phyloP scores from a whole-genome alignment of 305 asterid species.

The Fraxinus albicans region DNA sequence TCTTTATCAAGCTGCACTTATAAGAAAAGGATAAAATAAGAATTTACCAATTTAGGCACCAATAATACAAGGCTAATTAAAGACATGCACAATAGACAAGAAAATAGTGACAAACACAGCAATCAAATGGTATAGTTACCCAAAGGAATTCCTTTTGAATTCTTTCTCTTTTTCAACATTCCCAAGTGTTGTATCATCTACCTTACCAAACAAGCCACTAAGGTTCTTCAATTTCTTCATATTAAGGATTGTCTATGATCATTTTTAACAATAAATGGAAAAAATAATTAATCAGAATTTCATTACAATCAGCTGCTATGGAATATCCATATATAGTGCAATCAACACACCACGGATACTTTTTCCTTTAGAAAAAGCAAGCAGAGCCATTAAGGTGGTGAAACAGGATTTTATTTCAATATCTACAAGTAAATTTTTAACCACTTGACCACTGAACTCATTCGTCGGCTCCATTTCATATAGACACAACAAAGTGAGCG shows the following conservation, averaged over 20 bases:
- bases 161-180: background rate
- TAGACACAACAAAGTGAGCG: background rate
- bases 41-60: background rate
- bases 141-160: background rate
- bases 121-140: constrained; percentile 12
- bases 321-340: background rate
- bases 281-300: background rate
- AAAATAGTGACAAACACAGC: constrained; percentile 1
- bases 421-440: background rate
- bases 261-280: constrained; percentile 4
- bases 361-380: background rate
- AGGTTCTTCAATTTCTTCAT: constrained; percentile 5
- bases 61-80: background rate
- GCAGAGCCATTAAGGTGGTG: background rate
- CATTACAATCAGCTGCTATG: background rate
- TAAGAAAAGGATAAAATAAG: constrained; percentile 22
- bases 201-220: background rate
- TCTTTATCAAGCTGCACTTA: constrained; percentile 73
- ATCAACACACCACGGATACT: background rate
- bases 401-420: background rate
- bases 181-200: background rate
- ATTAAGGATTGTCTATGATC: background rate
- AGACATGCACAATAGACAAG: background rate
- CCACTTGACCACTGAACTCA: background rate
- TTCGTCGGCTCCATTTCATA: background rate